Evolutionary conservation across 2,329 filamentous ascomycete species (phyloP), one percentile per base, ranked within the genome.

Genomic region (Aureobasidium lini): DNA sequence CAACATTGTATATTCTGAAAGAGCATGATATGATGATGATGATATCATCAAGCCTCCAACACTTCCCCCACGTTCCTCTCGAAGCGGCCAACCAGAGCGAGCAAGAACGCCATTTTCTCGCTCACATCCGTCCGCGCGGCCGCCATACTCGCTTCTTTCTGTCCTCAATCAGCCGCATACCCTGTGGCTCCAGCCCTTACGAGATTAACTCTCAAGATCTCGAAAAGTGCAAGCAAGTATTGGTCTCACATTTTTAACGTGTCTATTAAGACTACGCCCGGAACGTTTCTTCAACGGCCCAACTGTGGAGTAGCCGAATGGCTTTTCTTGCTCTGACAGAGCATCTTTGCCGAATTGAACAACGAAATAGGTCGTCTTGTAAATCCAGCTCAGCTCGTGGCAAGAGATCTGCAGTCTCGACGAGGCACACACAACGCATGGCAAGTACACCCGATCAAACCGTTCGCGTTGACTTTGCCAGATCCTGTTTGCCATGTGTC

Each of bases 181-280:
- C 18, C 28, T 48, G 43, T 48, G 54, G 54, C 31, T 57, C 37
- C 32, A 46, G 42, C 43, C 32, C 15, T 40, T 48, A 18, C 32
- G n/a, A 57, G 23, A 57, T 57, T 47, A 15, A 40, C 29, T 56
- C 16, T 16, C 46, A 28, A 34, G 11, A 44, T 42, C 28, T 5
- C n/a, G 34, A 57, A 40, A 57, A 39, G 32, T 15, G 36, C 53
- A 42, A 36, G 16, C 32, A 40, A 57, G 42, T 57, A 57, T 57
- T 57, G 54, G 54, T 57, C 54, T 57, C 54, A 57, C 32, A 57
- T 47, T 57, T 23, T 57, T 57, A 57, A 57, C 54, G 54, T 57
- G 32, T 57, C 54, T 57, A 57, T 48, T 57, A 57, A 47, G 43
- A 57, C 54, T 57, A 57, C 43, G 32, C 32, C 54, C 54, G 43